These are phyloP conservation scores for Penicillium sp. DNA, from an alignment of 2,329 filamentous ascomycete genomes.

Conservation along the genomic window DNA sequence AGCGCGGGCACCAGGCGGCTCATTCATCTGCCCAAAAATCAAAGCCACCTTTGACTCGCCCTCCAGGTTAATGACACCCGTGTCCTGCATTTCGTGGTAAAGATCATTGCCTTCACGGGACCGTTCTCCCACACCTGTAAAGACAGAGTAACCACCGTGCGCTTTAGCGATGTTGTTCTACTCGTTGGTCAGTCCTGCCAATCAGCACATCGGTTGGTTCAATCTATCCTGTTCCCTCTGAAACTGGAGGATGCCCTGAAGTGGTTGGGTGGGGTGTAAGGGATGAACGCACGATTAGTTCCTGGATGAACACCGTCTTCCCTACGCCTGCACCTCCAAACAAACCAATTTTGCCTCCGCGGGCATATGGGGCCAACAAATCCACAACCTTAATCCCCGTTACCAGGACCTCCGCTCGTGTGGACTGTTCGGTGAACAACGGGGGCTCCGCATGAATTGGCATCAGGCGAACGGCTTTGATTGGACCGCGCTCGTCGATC, in stretches of 20 bases:
- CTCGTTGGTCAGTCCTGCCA: too few species aligned
- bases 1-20: slow-evolving; percentile 98
- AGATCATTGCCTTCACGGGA: slow-evolving; percentile 99
- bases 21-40: slow-evolving; percentile 99
- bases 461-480: slow-evolving; percentile 80
- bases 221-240: too few species aligned
- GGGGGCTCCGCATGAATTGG: slow-evolving; percentile 96
- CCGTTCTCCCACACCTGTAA: slow-evolving; percentile 99
- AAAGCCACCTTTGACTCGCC: slow-evolving; percentile 99
- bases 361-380: slow-evolving; percentile 95
- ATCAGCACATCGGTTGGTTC: too few species aligned
- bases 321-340: slow-evolving; percentile 99
- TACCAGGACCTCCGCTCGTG: slow-evolving; percentile 89
- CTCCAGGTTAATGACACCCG: slow-evolving; percentile 97
- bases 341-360: slow-evolving; percentile 99
- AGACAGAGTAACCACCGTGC: slow-evolving; percentile 99
- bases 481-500: slow-evolving; percentile 97
- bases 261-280: too few species aligned
- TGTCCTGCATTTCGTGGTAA: slow-evolving; percentile 99
- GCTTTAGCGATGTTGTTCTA: slow-evolving; percentile 99
- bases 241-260: too few species aligned
- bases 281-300: slow-evolving; percentile 95
- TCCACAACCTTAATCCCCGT: slow-evolving; percentile 99
- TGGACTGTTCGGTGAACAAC: slow-evolving; percentile 91
- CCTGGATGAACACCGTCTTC: slow-evolving; percentile 99